phyloP scores from a whole-genome alignment of 2,329 filamentous ascomycete genomes.

The Magnaporthiopsis incrustans region DNA sequence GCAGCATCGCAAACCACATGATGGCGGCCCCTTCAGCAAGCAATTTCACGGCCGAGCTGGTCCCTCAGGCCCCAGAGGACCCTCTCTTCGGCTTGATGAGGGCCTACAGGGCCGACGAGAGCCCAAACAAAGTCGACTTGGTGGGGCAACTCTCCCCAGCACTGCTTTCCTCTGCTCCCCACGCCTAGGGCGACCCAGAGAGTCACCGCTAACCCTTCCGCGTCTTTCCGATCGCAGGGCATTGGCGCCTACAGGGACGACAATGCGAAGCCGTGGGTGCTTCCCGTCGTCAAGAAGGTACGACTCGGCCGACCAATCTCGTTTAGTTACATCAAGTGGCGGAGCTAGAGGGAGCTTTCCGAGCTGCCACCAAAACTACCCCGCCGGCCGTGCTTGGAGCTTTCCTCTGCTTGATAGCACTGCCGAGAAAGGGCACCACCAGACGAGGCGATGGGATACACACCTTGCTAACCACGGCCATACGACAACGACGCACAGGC shows the following conservation, averaged over 20 bases:
- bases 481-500: slow-evolving; percentile 50
- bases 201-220: neutral
- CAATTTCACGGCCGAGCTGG: slow-evolving; percentile 66
- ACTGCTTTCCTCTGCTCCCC: neutral
- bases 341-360: slow-evolving; percentile 3
- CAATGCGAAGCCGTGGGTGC: slow-evolving; percentile 92
- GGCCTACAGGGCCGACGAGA: slow-evolving; percentile 73
- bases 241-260: slow-evolving; percentile 94
- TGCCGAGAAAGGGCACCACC: neutral
- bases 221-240: slow-evolving; percentile 31
- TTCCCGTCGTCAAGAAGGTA: slow-evolving; percentile 96
- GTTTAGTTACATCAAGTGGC: slow-evolving; percentile 8
- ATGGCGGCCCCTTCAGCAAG: slow-evolving; percentile 49
- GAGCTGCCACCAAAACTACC: neutral
- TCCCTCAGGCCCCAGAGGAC: slow-evolving; percentile 90
- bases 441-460: no score
- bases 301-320: no score
- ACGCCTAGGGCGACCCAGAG: neutral
- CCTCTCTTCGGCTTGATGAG: slow-evolving; percentile 88
- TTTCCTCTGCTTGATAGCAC: neutral
- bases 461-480: slow-evolving; percentile 8
- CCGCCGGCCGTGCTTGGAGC: slow-evolving; percentile 1
- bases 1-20: slow-evolving; percentile 64
- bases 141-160: slow-evolving; percentile 38
- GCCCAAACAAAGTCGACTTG: slow-evolving; percentile 80